Evolutionary conservation across 768 basidiomycete genomes (phyloP).

Genomic region (Pholiota conissans): DNA sequence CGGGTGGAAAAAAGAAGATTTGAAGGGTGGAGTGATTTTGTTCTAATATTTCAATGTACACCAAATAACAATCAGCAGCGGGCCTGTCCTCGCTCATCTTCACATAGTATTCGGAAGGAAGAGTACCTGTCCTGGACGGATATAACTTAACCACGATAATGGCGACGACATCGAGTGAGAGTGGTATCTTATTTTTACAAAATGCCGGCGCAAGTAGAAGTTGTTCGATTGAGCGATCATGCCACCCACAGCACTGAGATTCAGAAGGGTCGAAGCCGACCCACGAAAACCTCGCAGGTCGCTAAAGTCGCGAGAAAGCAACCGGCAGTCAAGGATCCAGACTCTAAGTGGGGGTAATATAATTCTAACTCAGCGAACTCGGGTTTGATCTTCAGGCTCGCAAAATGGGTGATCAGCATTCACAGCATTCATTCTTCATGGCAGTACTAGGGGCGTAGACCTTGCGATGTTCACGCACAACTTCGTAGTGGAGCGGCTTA

Average conservation of each 20-base stretch:
- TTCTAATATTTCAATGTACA: not conserved
- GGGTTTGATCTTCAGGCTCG: not conserved
- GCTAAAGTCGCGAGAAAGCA: not conserved
- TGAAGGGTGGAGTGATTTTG: not conserved
- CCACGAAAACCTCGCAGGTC: constrained; percentile 6
- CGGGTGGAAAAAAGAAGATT: not conserved
- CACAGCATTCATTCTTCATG: not conserved
- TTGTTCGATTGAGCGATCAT: not conserved
- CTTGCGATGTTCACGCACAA: not conserved
- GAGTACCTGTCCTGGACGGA: too few relatives aligned
- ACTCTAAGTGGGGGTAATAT: not conserved
- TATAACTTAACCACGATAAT: too few relatives aligned
- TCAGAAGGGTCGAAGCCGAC: not conserved
- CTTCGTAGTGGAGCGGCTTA: not conserved
- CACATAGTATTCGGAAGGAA: too few relatives aligned
- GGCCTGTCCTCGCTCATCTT: too few relatives aligned
- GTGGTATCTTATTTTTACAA: too few relatives aligned
- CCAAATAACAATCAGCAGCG: too few relatives aligned
- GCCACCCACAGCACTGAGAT: not conserved
- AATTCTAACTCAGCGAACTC: not conserved
- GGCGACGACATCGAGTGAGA: too few relatives aligned
- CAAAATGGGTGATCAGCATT: not conserved
- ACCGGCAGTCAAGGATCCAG: not conserved
- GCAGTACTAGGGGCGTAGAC: too few relatives aligned
- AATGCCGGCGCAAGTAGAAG: not conserved